These are phyloP conservation scores for Aspergillus pseudotamarii DNA, from an alignment of 2,329 filamentous ascomycete genomes.

Conservation along the genomic window DNA sequence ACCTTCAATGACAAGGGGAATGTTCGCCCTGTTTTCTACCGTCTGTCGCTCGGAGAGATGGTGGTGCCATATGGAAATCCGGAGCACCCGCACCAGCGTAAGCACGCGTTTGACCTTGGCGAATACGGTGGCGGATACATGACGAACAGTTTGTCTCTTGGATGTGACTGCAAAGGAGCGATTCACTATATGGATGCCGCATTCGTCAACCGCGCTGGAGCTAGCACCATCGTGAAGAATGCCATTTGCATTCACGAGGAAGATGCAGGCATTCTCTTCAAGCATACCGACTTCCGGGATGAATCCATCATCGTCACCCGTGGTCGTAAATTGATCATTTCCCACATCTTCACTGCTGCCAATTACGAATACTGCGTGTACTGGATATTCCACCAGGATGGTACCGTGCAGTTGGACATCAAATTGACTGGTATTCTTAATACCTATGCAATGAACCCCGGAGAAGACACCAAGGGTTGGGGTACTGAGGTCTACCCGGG, in stretches of 20 bases:
- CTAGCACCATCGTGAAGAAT: conserved; percentile 83
- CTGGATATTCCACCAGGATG: conserved; percentile 92
- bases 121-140: conserved; percentile 53
- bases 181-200: conserved; percentile 91
- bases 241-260: conserved; percentile 96
- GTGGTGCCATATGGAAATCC: conserved; percentile 53
- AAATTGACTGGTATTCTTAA: conserved; percentile 91
- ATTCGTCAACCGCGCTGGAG: conserved; percentile 77
- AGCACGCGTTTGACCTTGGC: conserved; percentile 52
- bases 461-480: conserved; percentile 82
- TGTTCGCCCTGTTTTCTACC: conserved; percentile 80
- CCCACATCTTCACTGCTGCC: conserved; percentile 90
- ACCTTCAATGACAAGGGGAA: conserved; percentile 83
- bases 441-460: conserved; percentile 79
- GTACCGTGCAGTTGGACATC: conserved; percentile 88
- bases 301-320: conserved; percentile 84
- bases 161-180: conserved; percentile 52
- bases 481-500: conserved; percentile 89
- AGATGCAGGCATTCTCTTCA: conserved; percentile 88
- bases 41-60: conserved; percentile 89
- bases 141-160: conserved; percentile 51
- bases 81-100: conserved; percentile 52
- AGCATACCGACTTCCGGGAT: conserved; percentile 92
- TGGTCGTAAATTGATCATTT: conserved; percentile 81
- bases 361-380: conserved; percentile 92